Evolutionary conservation across 768 basidiomycete genomes (phyloP).

Genomic region (Tylopilus felleus): DNA sequence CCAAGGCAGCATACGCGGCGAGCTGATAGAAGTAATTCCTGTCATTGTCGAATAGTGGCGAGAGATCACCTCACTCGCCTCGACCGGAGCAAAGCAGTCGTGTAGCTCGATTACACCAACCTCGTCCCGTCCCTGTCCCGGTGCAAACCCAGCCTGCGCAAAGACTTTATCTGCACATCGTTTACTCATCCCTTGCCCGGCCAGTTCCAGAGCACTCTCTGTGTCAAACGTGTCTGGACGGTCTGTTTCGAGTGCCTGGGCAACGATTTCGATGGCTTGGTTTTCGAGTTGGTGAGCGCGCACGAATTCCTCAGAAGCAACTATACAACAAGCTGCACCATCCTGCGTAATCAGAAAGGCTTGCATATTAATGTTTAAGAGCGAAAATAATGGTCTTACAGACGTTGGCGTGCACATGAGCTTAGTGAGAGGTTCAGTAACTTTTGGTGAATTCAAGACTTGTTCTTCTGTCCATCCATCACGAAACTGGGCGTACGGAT

Average conservation of each 20-base stretch:
- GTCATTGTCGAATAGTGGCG: no score
- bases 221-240: no score
- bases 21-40: no score
- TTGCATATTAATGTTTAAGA: background rate
- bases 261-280: slow-evolving; percentile 79
- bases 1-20: no score
- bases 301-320: slow-evolving; percentile 77
- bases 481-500: slow-evolving; percentile 81
- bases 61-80: no score
- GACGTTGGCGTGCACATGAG: slow-evolving; percentile 87
- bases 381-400: slow-evolving; percentile 31
- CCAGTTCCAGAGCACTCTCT: no score
- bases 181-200: no score
- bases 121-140: no score
- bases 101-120: no score
- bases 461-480: slow-evolving; percentile 71
- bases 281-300: slow-evolving; percentile 70
- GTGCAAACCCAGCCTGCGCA: no score
- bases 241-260: slow-evolving; percentile 62
- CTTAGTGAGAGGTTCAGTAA: slow-evolving; percentile 68
- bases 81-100: no score
- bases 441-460: slow-evolving; percentile 60
- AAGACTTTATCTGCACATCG: no score
- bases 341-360: slow-evolving; percentile 45
- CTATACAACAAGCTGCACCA: slow-evolving; percentile 62